Base-by-base conservation (phyloP, 441 rosid species). In the Capsella rubella region DNA sequence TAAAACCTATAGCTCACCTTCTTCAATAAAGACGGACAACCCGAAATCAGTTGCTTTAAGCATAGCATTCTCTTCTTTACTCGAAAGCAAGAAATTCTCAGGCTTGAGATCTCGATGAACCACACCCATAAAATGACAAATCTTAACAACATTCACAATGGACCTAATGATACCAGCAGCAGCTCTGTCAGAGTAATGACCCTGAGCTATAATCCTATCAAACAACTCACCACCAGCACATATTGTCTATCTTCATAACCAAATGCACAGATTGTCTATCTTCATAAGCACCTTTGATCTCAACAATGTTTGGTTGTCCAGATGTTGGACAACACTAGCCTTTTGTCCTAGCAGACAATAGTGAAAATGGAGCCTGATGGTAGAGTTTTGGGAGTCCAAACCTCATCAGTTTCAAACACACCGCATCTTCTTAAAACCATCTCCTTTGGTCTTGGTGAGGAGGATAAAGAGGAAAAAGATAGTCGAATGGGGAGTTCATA, bases 41-140 rank as follows among this genome's bases (percentile, higher is more conserved):
- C 97, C 98, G 53, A 95, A 95, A 84, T 90, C 98, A 14, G 95
- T 89, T 0, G 96, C 89, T 82, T 95, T 92, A 81, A 95, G 73
- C 87, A 76, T 84, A 39, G 96, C 93, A 16, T 72, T 84, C 57
- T 86, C 85, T 7, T 85, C 91, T 78, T 89, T 86, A 70, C 86
- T 87, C 4, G 96, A 81, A 12, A 95, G 65, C 85, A 92, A 82
- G 88, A 92, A 90, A 78, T 92, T 95, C 83, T 95, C 97, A 0
- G 97, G 99, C 87, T 92, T 94, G 28, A 94, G 90, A 80, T 94
- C 97, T 32, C 98, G 85, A 73, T 94, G 98, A 83, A 94, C 71
- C 28, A 94, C 95, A 27, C 97, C 97, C 97, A 90, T 89, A 40
- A 90, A 95, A 79, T 95, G 99, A 76, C 98, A 95, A 63, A 63